Percentiles rank a stretch among this genome's conserved stretches.
Conservation (phyloP, 2,329 filamentous ascomycete species). For the Aspergillus hortae region DNA sequence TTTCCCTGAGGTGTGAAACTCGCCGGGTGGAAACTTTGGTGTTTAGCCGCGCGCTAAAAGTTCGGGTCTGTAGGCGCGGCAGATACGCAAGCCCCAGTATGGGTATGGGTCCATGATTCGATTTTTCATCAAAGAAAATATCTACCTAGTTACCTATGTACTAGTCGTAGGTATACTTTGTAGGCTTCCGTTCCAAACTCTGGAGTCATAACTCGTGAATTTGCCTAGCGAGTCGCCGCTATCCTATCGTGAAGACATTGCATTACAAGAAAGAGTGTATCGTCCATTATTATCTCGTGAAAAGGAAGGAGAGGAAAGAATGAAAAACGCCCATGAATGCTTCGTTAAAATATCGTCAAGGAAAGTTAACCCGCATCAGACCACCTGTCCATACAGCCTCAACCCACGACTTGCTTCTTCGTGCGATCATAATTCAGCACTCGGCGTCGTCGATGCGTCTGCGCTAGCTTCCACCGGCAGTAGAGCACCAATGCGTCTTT, state of each 20-base stretch:
- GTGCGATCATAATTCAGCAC: constrained; percentile 46
- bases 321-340: constrained; percentile 22
- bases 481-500: constrained; percentile 66
- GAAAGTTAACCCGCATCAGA: neutral
- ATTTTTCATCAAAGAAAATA: too few relatives aligned
- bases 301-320: neutral
- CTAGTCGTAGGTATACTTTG: neutral
- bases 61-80: neutral
- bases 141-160: too few relatives aligned
- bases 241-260: neutral
- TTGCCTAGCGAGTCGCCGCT: too few relatives aligned
- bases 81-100: too few relatives aligned
- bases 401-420: constrained; percentile 33
- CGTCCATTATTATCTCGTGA: neutral
- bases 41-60: constrained; percentile 13
- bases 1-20: constrained; percentile 10
- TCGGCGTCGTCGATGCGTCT: constrained; percentile 44
- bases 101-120: too few relatives aligned
- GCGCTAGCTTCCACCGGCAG: constrained; percentile 48
- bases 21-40: constrained; percentile 9
- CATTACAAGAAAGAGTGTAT: neutral
- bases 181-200: neutral
- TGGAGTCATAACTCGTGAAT: neutral
- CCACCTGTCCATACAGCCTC: neutral
- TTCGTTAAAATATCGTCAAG: constrained; percentile 16